Conservation (phyloP, 2,329 filamentous ascomycete genomes). For the Sporothrix humicola region DNA sequence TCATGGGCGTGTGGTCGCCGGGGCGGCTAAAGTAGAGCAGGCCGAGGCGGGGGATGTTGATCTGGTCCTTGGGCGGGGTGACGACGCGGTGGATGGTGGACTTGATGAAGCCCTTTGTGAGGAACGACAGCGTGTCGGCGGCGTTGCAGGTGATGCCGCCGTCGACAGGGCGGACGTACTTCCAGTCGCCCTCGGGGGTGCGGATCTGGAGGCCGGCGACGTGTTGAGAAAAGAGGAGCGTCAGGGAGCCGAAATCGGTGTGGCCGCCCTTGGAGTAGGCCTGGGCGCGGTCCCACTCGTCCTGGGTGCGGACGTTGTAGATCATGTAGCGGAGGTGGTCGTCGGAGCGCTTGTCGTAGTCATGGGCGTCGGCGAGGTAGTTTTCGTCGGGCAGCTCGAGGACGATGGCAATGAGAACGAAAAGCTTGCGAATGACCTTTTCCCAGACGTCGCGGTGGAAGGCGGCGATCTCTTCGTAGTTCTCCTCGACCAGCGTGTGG, state of each 20-base stretch:
- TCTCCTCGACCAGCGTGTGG: conserved; percentile 46
- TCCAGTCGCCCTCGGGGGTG: conserved; percentile 61
- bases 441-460: conserved; percentile 47
- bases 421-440: conserved; percentile 37
- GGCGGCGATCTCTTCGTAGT: conserved; percentile 54
- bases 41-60: conserved; percentile 55
- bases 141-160: conserved; percentile 53
- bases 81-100: conserved; percentile 36
- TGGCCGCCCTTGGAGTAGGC: conserved; percentile 68
- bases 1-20: conserved; percentile 34
- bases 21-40: conserved; percentile 58
- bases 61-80: conserved; percentile 47
- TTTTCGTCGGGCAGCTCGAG: conserved; percentile 57
- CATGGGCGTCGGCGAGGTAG: conserved; percentile 57
- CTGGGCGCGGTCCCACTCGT: conserved; percentile 45
- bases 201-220: conserved; percentile 87
- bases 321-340: conserved; percentile 62
- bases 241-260: conserved; percentile 78
- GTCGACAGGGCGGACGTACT: conserved; percentile 51
- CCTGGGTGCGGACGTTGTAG: conserved; percentile 52
- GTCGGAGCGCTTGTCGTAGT: conserved; percentile 57
- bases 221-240: conserved; percentile 77
- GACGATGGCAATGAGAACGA: conserved; percentile 47
- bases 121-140: conserved; percentile 47
- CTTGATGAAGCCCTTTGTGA: conserved; percentile 40